These are phyloP conservation scores for Pythium monospermum DNA, from an alignment of 352 stramenopile species.

Conservation along the genomic window DNA sequence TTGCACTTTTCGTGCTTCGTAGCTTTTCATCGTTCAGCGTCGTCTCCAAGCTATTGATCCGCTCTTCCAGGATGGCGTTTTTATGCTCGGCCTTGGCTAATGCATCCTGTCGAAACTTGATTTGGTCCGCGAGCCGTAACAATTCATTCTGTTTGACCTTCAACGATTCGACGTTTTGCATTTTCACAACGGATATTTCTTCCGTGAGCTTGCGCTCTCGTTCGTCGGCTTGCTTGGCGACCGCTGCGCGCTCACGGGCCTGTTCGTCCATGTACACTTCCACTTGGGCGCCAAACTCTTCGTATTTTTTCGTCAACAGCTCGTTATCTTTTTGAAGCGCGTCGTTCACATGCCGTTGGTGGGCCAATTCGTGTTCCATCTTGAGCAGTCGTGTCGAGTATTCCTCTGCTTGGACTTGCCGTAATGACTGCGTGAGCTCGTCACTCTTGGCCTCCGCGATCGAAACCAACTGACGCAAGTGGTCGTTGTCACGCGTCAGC, in stretches of 20 bases:
- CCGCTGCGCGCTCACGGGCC: slow-evolving; percentile 12
- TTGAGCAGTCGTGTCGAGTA: slow-evolving; percentile 42
- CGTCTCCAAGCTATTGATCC: slow-evolving; percentile 22
- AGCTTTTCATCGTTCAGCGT: slow-evolving; percentile 44
- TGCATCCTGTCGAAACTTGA: slow-evolving; percentile 57
- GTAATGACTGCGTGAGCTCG: slow-evolving; percentile 36
- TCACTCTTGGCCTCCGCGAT: slow-evolving; percentile 40
- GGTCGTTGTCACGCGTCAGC: slow-evolving; percentile 41
- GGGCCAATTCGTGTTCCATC: slow-evolving; percentile 41
- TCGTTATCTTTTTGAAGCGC: slow-evolving; percentile 47
- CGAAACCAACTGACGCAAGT: slow-evolving; percentile 51
- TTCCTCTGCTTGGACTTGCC: slow-evolving; percentile 39
- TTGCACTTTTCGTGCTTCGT: slow-evolving; percentile 27
- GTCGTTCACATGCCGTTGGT: slow-evolving; percentile 30
- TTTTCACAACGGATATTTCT: slow-evolving; percentile 30
- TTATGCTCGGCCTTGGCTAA: slow-evolving; percentile 49
- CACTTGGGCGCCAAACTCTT: slow-evolving; percentile 69
- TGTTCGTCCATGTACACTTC: slow-evolving; percentile 76
- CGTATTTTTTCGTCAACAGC: slow-evolving; percentile 54
- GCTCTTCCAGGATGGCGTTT: slow-evolving; percentile 35
- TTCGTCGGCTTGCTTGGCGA: slow-evolving; percentile 22
- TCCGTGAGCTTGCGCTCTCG: slow-evolving; percentile 30
- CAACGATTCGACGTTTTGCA: slow-evolving; percentile 36
- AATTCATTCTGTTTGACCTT: slow-evolving; percentile 56
- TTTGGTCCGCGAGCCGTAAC: slow-evolving; percentile 37